These are phyloP conservation scores for Prunus yedoensis DNA, from an alignment of 331 rosid genomes.

Conservation along the genomic window DNA sequence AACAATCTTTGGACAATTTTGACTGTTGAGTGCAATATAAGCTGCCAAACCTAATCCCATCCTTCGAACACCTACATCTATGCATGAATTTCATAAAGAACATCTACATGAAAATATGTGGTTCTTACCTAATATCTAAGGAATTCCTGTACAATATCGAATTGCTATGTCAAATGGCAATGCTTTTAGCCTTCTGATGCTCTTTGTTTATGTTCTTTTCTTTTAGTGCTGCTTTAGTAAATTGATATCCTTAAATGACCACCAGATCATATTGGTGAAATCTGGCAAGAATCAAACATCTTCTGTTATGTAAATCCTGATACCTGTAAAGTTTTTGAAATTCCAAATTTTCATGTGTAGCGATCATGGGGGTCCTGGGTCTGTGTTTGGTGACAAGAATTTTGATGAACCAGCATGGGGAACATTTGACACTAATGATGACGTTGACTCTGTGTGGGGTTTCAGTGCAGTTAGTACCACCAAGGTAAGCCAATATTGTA, in stretches of 20 bases:
- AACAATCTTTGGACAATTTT: background rate
- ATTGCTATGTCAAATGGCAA: background rate
- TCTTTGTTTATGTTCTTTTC: background rate
- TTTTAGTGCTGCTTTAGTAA: background rate
- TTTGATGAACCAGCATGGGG: conserved; percentile 92
- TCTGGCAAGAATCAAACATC: background rate
- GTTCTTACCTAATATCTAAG: background rate
- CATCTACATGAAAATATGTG: background rate
- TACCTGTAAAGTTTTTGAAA: background rate
- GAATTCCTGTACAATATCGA: background rate
- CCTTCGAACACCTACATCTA: background rate
- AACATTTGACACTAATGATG: conserved; percentile 75
- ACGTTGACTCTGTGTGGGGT: conserved; percentile 88
- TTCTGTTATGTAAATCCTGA: background rate
- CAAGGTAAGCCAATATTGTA: conserved; percentile 48
- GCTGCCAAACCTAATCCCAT: background rate
- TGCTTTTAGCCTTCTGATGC: background rate
- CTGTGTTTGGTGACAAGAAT: conserved; percentile 70
- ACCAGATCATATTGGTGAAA: background rate
- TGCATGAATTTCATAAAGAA: background rate
- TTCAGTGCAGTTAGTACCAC: conserved; percentile 54
- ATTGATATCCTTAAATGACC: background rate
- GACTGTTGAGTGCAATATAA: background rate
- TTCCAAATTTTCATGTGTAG: conserved; percentile 44
- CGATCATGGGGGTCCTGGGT: conserved; percentile 62